phyloP scores from a whole-genome alignment of 371 early-diverging fungal genomes.

The Syncephalastrum contaminatum region DNA sequence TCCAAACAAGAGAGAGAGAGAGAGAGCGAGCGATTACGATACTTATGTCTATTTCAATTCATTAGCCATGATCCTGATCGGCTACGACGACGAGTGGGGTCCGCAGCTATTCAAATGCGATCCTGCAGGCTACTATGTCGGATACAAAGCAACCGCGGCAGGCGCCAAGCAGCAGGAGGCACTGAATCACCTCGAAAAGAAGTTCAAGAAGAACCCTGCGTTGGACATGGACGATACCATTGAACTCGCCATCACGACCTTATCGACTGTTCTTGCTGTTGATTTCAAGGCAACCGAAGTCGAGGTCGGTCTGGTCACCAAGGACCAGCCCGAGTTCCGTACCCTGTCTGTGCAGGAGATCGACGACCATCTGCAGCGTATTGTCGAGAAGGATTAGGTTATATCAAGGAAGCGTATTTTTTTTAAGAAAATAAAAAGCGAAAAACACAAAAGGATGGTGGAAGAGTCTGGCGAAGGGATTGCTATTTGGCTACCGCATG shows the following conservation, averaged over 20 bases:
- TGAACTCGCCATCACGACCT: slow-evolving; percentile 94
- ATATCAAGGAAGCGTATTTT: neutral
- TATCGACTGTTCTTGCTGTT: slow-evolving; percentile 87
- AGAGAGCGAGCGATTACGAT: neutral
- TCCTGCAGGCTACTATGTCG: slow-evolving; percentile 97
- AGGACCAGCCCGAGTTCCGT: slow-evolving; percentile 77
- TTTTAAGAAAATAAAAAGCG: neutral
- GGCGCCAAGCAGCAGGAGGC: slow-evolving; percentile 99
- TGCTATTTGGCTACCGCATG: no score
- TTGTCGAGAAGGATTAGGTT: slow-evolving; percentile 80
- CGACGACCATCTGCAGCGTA: slow-evolving; percentile 88
- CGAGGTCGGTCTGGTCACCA: slow-evolving; percentile 89
- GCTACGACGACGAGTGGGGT: slow-evolving; percentile 93
- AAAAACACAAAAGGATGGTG: neutral
- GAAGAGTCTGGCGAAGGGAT: no score
- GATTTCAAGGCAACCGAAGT: slow-evolving; percentile 95
- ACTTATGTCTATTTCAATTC: neutral
- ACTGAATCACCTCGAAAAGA: slow-evolving; percentile 95
- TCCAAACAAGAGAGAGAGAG: slow-evolving; percentile 10
- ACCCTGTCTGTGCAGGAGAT: slow-evolving; percentile 82
- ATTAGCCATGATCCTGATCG: slow-evolving; percentile 93
- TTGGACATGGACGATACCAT: slow-evolving; percentile 85
- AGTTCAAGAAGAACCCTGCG: slow-evolving; percentile 86
- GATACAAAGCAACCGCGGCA: slow-evolving; percentile 94
- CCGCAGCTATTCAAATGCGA: slow-evolving; percentile 97